Evolutionary conservation across 108 stramenopile genomes (phyloP), one percentile per base, ranked within the genome.

Genomic region (Craspedostauros australis): DNA sequence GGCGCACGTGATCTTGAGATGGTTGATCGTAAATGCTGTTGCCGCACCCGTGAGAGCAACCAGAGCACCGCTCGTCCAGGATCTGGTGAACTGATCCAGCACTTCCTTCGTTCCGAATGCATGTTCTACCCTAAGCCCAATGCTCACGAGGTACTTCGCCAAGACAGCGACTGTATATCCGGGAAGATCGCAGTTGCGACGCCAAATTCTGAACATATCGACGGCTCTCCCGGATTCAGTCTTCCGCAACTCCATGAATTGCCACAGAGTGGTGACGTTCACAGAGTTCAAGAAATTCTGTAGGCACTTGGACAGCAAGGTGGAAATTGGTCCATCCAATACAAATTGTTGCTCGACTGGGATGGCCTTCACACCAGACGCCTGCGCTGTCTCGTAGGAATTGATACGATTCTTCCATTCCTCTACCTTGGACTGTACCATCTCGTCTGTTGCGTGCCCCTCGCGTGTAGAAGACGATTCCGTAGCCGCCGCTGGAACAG

Each of bases 221-320:
- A 67, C 24, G 0, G 73, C 47, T 27, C 58, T 48, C 20, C 70
- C 70, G 22, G 66, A 57, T 37, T 77, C 76, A 0, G 76, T 77
- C 30, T 56, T 68, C 28, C 46, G 59, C 5, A 60, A 29, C 8
- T 42, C 20, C 12, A 73, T 31, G 31, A 77, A 69, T 2, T 68
- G 46, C 8, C 48, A 57, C 16, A 45, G 40, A 7, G 57, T 39
- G 32, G 46, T 34, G 4, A 77, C 47, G 6, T 45, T 28, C 4
- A 64, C 57, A 1, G 71, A 59, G 20, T 40, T 40, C 14, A 72
- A 31, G 41, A 77, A 77, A 22, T 69, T 57, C 7, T 24, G 57
- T 9, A 56, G 54, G 19, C 52, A 48, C 2, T 4, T 33, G 2
- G 76, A 57, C 14, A 77, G 42, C 2, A 77, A 42, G 18, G 29